Evolutionary conservation across 164 flowering plant species (phyloP).

Genomic region (Umbellularia californica): DNA sequence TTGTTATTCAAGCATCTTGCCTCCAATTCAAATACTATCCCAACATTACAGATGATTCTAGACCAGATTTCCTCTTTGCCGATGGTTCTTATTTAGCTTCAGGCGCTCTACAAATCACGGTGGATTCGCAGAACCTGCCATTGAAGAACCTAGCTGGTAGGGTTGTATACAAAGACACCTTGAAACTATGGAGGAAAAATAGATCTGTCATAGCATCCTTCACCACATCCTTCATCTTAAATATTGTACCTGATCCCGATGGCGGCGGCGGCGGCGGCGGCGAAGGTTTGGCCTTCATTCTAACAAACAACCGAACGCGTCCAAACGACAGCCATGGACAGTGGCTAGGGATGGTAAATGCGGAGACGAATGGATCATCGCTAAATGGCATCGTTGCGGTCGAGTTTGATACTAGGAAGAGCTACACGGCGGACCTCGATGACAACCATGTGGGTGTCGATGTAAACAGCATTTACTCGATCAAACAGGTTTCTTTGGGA

Average conservation of each 20-base stretch:
- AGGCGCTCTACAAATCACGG: constrained; percentile 21
- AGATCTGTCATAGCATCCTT: constrained; percentile 24
- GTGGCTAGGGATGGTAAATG: constrained; percentile 59
- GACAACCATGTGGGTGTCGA: constrained; percentile 53
- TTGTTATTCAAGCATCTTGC: not conserved
- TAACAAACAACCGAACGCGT: constrained; percentile 18
- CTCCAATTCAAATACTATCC: not conserved
- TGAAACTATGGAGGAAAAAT: constrained; percentile 16
- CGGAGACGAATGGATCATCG: constrained; percentile 22
- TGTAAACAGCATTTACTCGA: constrained; percentile 34
- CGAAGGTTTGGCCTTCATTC: constrained; percentile 57
- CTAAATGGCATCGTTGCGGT: constrained; percentile 32
- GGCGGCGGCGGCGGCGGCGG: constrained; percentile 29
- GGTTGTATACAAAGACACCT: constrained; percentile 4
- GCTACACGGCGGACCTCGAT: constrained; percentile 37
- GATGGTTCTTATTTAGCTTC: not conserved
- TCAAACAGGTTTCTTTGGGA: constrained; percentile 17
- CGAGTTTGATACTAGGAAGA: constrained; percentile 60
- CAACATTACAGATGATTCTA: not conserved
- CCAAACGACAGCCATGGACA: constrained; percentile 43
- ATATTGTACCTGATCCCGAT: constrained; percentile 18
- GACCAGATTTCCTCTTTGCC: not conserved
- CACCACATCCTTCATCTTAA: constrained; percentile 30
- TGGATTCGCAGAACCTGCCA: not conserved
- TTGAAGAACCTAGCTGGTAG: constrained; percentile 17